phyloP scores from a whole-genome alignment of 139 green algal species.

The Zygnema cylindricum region DNA sequence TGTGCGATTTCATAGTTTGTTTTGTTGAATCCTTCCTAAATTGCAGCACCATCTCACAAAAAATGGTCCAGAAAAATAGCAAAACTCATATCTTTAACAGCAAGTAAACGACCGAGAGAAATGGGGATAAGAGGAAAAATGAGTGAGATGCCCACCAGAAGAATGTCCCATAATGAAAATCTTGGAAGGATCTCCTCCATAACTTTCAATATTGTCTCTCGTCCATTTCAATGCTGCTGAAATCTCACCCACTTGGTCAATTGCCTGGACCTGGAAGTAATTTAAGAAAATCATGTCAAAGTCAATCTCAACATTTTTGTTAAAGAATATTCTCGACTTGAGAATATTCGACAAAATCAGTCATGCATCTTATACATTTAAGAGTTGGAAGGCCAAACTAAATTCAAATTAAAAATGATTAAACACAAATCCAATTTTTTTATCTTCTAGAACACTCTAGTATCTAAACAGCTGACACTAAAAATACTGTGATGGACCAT shows the following conservation, averaged over 20 bases:
- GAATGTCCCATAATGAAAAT: conserved; percentile 57
- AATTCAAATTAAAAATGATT: too few relatives aligned
- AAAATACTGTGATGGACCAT: too few relatives aligned
- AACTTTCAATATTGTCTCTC: conserved; percentile 45
- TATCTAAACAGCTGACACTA: too few relatives aligned
- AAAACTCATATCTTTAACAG: too few relatives aligned
- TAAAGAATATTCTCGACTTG: conserved; percentile 12
- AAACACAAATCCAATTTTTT: too few relatives aligned
- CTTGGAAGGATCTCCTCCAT: conserved; percentile 31
- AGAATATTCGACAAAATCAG: background rate
- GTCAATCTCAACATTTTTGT: background rate
- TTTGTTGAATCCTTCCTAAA: too few relatives aligned
- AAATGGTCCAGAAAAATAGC: too few relatives aligned
- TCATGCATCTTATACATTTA: too few relatives aligned
- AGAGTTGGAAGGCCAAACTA: too few relatives aligned
- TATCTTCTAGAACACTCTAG: too few relatives aligned
- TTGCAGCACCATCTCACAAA: too few relatives aligned
- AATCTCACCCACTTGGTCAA: conserved; percentile 39
- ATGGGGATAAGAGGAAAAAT: background rate
- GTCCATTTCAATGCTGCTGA: conserved; percentile 34
- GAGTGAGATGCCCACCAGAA: conserved; percentile 30
- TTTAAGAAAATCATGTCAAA: conserved; percentile 13
- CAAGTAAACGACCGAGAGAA: background rate
- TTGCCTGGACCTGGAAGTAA: conserved; percentile 42
- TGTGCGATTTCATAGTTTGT: too few relatives aligned